Evolutionary conservation across 192 early-diverging fungal genomes (phyloP).

Genomic region (Gaertneriomyces sp.): DNA sequence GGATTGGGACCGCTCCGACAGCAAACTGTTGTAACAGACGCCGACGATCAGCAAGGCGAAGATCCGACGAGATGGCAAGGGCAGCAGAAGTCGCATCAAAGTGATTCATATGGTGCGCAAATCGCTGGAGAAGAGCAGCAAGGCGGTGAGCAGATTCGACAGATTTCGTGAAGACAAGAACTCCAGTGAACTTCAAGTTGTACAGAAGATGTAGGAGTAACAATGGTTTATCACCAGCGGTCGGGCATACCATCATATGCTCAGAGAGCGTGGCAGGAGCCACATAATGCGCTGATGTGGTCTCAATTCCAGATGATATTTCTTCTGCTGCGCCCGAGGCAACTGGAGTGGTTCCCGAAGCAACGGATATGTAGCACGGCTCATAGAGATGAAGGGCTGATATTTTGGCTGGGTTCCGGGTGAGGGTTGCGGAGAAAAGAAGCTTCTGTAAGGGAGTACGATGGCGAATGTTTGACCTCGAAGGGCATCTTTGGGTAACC

Average conservation of each 20-base stretch:
- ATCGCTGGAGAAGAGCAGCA: constrained; percentile 31
- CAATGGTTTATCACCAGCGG: constrained; percentile 74
- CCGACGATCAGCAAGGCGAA: constrained; percentile 19
- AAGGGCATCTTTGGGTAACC: background rate
- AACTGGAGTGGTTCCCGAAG: constrained; percentile 41
- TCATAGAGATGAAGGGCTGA: constrained; percentile 74
- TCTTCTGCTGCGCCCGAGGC: constrained; percentile 32
- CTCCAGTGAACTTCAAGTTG: constrained; percentile 53
- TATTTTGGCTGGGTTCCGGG: constrained; percentile 88
- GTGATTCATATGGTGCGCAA: constrained; percentile 1
- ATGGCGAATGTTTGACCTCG: constrained; percentile 16
- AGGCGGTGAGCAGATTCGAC: constrained; percentile 88
- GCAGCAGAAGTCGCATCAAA: background rate
- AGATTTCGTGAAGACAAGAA: constrained; percentile 82
- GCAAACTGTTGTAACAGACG: constrained; percentile 29
- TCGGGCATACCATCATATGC: constrained; percentile 62
- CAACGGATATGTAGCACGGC: constrained; percentile 81
- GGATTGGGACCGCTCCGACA: constrained; percentile 14
- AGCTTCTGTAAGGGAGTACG: constrained; percentile 75
- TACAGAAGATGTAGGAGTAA: constrained; percentile 77
- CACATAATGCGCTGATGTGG: constrained; percentile 21
- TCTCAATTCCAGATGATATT: constrained; percentile 10
- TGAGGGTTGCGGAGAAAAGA: constrained; percentile 93
- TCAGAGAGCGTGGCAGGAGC: constrained; percentile 65
- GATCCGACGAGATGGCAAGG: constrained; percentile 36